A percentile compares a stretch with the other conserved stretches of the same genome.
These are phyloP conservation scores for Mucor circinelloides DNA, from an alignment of 371 early-diverging fungal species.

Conservation along the genomic window DNA sequence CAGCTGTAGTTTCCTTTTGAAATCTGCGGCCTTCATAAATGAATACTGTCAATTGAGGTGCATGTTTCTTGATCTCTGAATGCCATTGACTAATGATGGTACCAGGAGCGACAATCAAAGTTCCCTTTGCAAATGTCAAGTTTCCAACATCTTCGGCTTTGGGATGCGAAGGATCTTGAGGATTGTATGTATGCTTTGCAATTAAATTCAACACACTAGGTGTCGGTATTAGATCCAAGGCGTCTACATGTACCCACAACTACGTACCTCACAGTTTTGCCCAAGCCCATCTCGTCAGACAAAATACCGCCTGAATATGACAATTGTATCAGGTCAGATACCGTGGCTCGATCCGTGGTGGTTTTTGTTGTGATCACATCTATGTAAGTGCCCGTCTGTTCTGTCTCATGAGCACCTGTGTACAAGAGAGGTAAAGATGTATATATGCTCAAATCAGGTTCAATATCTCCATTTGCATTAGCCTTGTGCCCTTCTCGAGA, in stretches of 20 bases:
- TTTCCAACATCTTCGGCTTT: background rate
- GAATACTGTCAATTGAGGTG: constrained; percentile 40
- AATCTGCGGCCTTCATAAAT: constrained; percentile 28
- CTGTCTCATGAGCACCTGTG: background rate
- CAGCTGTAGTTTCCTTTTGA: constrained; percentile 14
- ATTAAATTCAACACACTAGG: constrained; percentile 55
- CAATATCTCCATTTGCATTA: background rate
- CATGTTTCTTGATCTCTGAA: constrained; percentile 55
- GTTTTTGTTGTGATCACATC: background rate
- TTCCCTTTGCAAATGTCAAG: constrained; percentile 38
- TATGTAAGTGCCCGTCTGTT: background rate
- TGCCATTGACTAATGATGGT: constrained; percentile 70
- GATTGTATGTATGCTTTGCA: constrained; percentile 29
- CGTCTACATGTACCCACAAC: background rate
- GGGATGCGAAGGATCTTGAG: constrained; percentile 7
- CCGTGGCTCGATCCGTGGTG: background rate
- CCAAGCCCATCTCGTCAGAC: constrained; percentile 96
- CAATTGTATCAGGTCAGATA: background rate
- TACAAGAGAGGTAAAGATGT: constrained; percentile 2
- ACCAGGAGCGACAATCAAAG: constrained; percentile 66
- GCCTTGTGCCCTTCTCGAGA: constrained; percentile 27
- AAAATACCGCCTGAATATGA: constrained; percentile 72
- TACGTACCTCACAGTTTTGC: constrained; percentile 87
- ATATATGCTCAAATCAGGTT: background rate
- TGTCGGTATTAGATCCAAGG: background rate